Base-by-base conservation (phyloP, 1,139 yeast genomes). In the Pichia sp. region DNA sequence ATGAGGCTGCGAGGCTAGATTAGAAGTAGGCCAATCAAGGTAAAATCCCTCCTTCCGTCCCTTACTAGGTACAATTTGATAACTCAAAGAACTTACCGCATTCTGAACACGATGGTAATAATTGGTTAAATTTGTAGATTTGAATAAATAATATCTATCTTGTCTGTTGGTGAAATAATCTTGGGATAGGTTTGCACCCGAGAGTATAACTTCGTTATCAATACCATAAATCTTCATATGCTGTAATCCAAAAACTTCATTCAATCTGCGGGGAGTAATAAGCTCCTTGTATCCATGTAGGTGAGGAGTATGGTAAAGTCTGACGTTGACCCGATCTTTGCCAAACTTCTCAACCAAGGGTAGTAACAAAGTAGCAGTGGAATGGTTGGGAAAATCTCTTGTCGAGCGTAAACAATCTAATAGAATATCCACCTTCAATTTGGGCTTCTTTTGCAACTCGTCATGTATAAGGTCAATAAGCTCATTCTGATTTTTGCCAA, bases 191-290 rank as follows among this genome's bases (percentile, higher is more conserved):
- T 93, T 93, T 4, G 99, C 99, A 3, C 99, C 99, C 23, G 90
- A 82, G 49, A 95, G 75, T 19, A 95, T 79, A 51, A 93, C 83
- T 66, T 90, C 97, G 64, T 90, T 84, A 69, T 93, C 99, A 65
- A 90, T 84, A 1, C 99, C 99, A 67, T 93, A 93, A 44, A 95
- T 78, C 70, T 93, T 93, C 99, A 93, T 95, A 68, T 93, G 99
- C 70, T 93, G 99, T 53, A 93, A 76, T 0, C 99, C 99, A 72
- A 79, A 80, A 7, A 96, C 93, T 72, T 93, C 99, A 68, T 92
- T 90, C 59, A 92, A 77, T 59, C 99, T 77, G 56, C 80, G 85
- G 0, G 99, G 99, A 4, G 90, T 77, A 50, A 88, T 55, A 19
- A 73, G 65, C 64, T 84, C 83, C 56, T 81, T 78, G 56, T 87